These are phyloP conservation scores for Peniophora sp. DNA, from an alignment of 1,284 basidiomycete genomes.

Conservation along the genomic window DNA sequence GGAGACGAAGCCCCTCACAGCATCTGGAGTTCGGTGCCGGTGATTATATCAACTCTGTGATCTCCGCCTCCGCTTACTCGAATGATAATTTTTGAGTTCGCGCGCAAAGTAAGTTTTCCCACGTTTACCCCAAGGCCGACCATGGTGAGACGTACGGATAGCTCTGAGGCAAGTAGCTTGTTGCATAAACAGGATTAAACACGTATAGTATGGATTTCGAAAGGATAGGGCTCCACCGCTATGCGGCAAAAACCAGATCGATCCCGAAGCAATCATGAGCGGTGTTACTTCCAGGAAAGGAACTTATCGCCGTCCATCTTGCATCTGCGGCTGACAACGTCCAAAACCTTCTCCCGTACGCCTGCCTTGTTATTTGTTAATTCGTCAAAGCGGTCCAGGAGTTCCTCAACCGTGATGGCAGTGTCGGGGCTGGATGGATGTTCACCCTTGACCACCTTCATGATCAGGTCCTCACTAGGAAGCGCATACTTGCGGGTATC, in stretches of 20 bases:
- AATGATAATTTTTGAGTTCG: too few species aligned
- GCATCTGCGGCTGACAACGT: conserved; percentile 62
- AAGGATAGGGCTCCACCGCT: too few species aligned
- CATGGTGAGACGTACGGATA: too few species aligned
- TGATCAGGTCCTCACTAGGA: conserved; percentile 64
- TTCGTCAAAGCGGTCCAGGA: conserved; percentile 46
- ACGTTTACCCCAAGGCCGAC: too few species aligned
- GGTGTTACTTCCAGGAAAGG: conserved; percentile 47
- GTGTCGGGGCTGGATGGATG: conserved; percentile 48
- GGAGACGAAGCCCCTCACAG: too few species aligned
- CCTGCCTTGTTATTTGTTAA: conserved; percentile 56
- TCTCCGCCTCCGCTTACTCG: too few species aligned
- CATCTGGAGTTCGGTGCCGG: too few species aligned
- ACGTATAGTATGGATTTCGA: too few species aligned
- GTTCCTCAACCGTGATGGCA: conserved; percentile 50
- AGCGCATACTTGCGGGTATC: conserved; percentile 52
- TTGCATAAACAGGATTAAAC: too few species aligned
- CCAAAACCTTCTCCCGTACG: conserved; percentile 64
- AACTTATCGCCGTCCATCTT: conserved; percentile 44
- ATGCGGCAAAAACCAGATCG: too few species aligned
- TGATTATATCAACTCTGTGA: background rate
- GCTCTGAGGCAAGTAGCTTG: too few species aligned
- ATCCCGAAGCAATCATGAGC: background rate
- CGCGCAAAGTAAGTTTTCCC: too few species aligned
- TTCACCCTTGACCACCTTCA: conserved; percentile 49